A percentile compares a stretch with the other conserved stretches of the same genome.
These are phyloP conservation scores for Geranium rotundifolium DNA, from an alignment of 345 rosid species.

Conservation along the genomic window DNA sequence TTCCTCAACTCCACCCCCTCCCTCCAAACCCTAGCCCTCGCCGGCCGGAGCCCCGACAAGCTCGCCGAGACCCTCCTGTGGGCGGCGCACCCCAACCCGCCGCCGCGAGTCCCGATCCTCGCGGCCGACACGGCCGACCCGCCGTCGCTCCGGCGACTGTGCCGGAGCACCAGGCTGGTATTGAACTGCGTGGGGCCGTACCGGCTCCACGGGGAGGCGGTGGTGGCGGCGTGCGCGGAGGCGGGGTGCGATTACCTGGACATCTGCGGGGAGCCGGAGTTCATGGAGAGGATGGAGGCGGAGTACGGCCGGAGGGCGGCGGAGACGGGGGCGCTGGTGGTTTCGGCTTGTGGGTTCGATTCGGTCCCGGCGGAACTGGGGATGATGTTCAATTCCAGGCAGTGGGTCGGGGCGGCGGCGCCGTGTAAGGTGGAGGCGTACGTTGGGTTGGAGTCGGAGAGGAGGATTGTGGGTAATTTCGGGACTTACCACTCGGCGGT, in stretches of 20 bases:
- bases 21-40: not conserved
- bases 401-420: slow-evolving; percentile 3
- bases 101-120: not conserved
- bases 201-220: not conserved
- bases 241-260: not conserved
- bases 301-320: not conserved
- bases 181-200: not conserved
- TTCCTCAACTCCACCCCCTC: slow-evolving; percentile 39
- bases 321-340: slow-evolving; percentile 1
- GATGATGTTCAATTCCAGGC: not conserved
- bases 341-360: slow-evolving; percentile 1
- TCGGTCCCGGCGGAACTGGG: not conserved
- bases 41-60: not conserved
- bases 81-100: not conserved
- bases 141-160: slow-evolving; percentile 1
- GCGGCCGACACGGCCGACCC: slow-evolving; percentile 3
- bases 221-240: not conserved
- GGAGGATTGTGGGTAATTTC: not conserved
- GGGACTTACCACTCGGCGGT: not conserved
- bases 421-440: not conserved
- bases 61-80: not conserved
- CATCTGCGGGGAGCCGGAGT: slow-evolving; percentile 1
- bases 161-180: not conserved
- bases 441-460: not conserved
- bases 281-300: slow-evolving; percentile 1